Evolutionary conservation across 164 flowering plant genomes (phyloP), one percentile per base, ranked within the genome.

Genomic region (Euptelea pleiosperma): DNA sequence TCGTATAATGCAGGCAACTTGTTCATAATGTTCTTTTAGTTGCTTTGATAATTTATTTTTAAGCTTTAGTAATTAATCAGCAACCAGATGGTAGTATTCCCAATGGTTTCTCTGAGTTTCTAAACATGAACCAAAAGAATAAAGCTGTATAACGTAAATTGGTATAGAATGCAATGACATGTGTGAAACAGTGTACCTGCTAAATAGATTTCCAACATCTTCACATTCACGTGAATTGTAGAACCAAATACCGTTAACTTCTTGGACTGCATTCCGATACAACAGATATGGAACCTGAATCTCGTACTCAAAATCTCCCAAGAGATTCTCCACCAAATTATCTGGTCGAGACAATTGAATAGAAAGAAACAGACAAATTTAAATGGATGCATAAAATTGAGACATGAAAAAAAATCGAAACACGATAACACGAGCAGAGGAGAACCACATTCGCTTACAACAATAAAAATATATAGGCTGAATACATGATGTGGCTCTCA

Each of bases 231-330:
- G 82, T 15, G 90, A 28, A 76, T 87, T 86, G 73, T 90, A 93
- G 66, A 93, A 93, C 98, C 98, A 93, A 49, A 93, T 83, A 18
- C 96, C 97, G 79, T 82, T 92, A 42, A 92, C 96, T 71, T 92
- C 94, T 78, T 87, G 91, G 22, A 83, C 58, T 8, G 90, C 86
- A 75, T 87, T 93, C 40, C 87, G 76, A 60, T 90, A 93, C 61
- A 93, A 61, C 55, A 93, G 58, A 69, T 87, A 93, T 12, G 98
- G 98, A 57, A 72, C 68, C 58, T 93, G 96, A 58, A 86, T 56
- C 73, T 93, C 98, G 69, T 72, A 93, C 75, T 90, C 98, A 73
- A 93, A 93, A 64, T 90, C 97, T 28, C 86, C 96, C 46, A 84
- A 64, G 42, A 90, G 85, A 77, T 90, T 79, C 77, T 93, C 98